phyloP scores from a whole-genome alignment of 73 alveolate species.

The Stentor roeselii region DNA sequence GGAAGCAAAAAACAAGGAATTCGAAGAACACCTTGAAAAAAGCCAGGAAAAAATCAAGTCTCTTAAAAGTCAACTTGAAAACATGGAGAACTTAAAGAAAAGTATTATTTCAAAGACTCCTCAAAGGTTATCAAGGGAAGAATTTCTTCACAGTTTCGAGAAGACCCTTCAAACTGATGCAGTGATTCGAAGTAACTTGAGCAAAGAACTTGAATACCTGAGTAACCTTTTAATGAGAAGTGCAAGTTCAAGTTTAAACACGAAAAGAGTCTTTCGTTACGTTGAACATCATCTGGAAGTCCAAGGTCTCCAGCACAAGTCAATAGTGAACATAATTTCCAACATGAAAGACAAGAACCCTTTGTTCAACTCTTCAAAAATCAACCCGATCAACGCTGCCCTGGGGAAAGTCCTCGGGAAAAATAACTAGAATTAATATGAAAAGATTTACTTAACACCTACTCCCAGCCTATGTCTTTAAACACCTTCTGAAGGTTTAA shows the following conservation, averaged over 20 bases:
- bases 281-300: background rate
- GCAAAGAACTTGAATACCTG: background rate
- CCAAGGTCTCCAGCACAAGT: background rate
- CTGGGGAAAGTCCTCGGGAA: too few species aligned
- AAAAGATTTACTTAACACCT: background rate
- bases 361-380: background rate
- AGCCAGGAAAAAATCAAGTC: background rate
- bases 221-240: background rate
- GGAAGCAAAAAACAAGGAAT: background rate
- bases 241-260: background rate
- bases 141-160: background rate
- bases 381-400: background rate
- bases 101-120: background rate
- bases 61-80: background rate
- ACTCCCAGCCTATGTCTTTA: constrained; percentile 18
- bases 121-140: background rate
- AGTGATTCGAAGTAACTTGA: background rate
- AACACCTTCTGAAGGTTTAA: background rate
- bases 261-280: background rate
- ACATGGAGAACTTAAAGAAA: background rate
- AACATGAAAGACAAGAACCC: background rate
- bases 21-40: background rate
- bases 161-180: background rate
- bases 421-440: too few species aligned
- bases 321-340: background rate